Conservation (phyloP, 495 filamentous ascomycete species). For the Hyaloscypha finlandica region DNA sequence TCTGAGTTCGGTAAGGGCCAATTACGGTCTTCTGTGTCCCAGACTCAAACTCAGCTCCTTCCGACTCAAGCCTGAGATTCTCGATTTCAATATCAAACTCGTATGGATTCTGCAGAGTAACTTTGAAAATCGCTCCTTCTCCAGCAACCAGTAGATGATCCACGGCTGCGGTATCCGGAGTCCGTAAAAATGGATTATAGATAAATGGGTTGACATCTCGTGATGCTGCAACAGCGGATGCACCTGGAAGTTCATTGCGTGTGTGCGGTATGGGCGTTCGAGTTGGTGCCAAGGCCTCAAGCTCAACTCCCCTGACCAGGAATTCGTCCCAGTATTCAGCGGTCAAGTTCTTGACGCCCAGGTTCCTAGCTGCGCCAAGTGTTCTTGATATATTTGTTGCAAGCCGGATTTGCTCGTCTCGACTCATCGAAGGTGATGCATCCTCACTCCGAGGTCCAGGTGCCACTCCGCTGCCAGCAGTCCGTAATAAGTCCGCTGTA, state of each 20-base stretch:
- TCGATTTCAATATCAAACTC: constrained; percentile 92
- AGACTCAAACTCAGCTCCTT: constrained; percentile 70
- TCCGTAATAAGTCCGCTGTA: constrained; percentile 78
- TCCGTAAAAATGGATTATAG: constrained; percentile 84
- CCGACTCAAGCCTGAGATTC: constrained; percentile 69
- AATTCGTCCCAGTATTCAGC: constrained; percentile 98
- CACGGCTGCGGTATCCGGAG: constrained; percentile 52
- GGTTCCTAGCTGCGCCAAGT: constrained; percentile 67
- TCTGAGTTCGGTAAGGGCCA: constrained; percentile 78
- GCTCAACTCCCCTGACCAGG: constrained; percentile 76
- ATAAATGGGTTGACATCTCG: constrained; percentile 78
- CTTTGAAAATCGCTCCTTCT: constrained; percentile 72
- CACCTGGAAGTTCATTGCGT: constrained; percentile 68
- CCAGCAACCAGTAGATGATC: constrained; percentile 74
- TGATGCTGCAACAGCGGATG: constrained; percentile 50
- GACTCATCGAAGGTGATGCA: constrained; percentile 63
- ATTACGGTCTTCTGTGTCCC: constrained; percentile 65
- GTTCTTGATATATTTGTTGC: constrained; percentile 83
- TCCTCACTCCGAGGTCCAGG: constrained; percentile 61
- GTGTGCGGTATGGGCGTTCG: constrained; percentile 69
- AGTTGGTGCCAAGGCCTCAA: constrained; percentile 51
- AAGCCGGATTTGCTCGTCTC: constrained; percentile 83
- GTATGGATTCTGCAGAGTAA: constrained; percentile 90
- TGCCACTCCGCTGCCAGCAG: constrained; percentile 77
- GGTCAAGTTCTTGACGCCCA: constrained; percentile 67